Evolutionary conservation across 163 green algal species (phyloP).

Genomic region (Volvox carteri): DNA sequence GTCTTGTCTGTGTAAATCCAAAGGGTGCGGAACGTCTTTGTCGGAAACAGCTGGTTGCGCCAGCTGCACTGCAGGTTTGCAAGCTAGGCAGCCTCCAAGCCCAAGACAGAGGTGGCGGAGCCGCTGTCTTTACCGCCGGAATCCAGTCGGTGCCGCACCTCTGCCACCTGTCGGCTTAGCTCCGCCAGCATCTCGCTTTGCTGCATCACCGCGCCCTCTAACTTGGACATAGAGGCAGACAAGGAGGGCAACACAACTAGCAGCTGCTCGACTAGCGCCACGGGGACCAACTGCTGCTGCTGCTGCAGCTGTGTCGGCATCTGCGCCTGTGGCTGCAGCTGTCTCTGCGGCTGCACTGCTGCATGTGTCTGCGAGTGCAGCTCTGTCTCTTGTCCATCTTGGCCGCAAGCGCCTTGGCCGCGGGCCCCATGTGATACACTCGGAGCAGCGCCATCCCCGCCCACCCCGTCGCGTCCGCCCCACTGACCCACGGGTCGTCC

Average conservation of each 20-base stretch:
- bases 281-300: not conserved
- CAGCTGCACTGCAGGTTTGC: no score
- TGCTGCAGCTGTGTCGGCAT: not conserved
- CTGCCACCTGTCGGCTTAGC: slow-evolving; percentile 13
- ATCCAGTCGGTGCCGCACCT: slow-evolving; percentile 11
- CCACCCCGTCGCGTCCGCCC: not conserved
- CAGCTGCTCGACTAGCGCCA: not conserved
- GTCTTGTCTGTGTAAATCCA: no score
- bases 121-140: no score
- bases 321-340: not conserved
- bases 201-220: not conserved
- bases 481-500: slow-evolving; percentile 8
- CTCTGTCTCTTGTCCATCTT: no score
- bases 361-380: not conserved
- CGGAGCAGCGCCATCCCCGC: not conserved
- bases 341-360: not conserved
- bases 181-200: not conserved
- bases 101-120: no score
- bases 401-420: not conserved
- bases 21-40: no score
- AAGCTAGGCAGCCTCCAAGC: no score
- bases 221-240: not conserved
- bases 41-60: no score
- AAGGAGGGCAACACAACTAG: not conserved
- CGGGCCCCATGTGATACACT: not conserved